Percentiles rank a stretch among this genome's conserved stretches.
These are phyloP conservation scores for Amylocarpus encephaloides DNA, from an alignment of 2,329 filamentous ascomycete species.

Conservation along the genomic window DNA sequence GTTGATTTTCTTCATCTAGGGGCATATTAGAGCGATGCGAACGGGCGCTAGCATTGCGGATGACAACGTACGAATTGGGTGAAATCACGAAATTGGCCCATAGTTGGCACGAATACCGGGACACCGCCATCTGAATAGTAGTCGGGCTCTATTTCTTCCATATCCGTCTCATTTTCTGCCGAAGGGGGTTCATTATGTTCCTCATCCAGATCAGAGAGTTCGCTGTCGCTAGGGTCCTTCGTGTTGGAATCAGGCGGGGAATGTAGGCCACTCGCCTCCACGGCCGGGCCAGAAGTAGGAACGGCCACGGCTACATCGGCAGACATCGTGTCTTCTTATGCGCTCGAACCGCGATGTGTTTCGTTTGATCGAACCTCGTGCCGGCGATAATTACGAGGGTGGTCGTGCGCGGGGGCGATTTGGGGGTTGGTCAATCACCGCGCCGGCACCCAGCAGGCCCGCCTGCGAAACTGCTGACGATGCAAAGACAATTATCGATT, in stretches of 20 bases:
- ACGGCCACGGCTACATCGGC: slow-evolving; percentile 23
- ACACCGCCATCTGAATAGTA: slow-evolving; percentile 80
- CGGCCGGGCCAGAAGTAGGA: slow-evolving; percentile 19
- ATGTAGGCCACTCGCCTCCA: slow-evolving; percentile 37
- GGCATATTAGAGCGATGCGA: slow-evolving; percentile 14
- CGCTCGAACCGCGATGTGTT: slow-evolving; percentile 16
- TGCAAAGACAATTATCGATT: not conserved
- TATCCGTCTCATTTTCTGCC: slow-evolving; percentile 59
- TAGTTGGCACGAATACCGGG: slow-evolving; percentile 90
- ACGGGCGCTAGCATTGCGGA: not conserved
- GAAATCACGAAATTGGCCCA: slow-evolving; percentile 93
- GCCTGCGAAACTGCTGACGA: not conserved
- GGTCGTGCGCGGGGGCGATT: slow-evolving; percentile 3
- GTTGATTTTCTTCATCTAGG: slow-evolving; percentile 71
- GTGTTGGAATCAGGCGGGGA: slow-evolving; percentile 61
- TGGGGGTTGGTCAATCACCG: not conserved
- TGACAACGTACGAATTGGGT: slow-evolving; percentile 68
- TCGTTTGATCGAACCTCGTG: slow-evolving; percentile 5
- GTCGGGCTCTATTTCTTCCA: slow-evolving; percentile 74
- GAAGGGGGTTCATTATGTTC: slow-evolving; percentile 12
- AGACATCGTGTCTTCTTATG: slow-evolving; percentile 27
- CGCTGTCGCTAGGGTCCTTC: slow-evolving; percentile 54
- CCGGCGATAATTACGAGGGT: slow-evolving; percentile 7
- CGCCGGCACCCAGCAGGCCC: not conserved
- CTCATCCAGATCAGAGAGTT: slow-evolving; percentile 57